Base-by-base conservation (phyloP, 2,329 filamentous ascomycete species). In the Tympanopsis confertula region DNA sequence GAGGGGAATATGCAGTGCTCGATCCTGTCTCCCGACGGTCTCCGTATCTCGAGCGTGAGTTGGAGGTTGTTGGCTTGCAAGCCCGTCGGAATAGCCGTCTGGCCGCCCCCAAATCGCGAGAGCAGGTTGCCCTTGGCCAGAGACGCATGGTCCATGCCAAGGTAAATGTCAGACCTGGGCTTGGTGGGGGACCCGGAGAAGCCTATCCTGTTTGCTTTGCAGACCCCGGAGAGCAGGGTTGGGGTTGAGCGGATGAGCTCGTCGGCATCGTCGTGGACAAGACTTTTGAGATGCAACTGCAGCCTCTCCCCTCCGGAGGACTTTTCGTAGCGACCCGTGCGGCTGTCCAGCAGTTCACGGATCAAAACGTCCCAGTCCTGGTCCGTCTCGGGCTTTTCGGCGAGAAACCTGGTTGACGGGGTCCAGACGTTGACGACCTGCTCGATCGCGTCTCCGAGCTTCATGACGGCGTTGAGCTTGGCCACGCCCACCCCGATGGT, bases 101-200 rank as follows among this genome's bases (percentile, higher is more conserved):
- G 79, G 44, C 82, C 84, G 14, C 86, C 86, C 18, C 66, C 69
- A 30, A 64, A 74, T 14, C 76, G 64, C 5, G 75, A 80, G n/a
- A 82, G 55, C 1, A 79, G 55, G 24, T 82, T 79, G 49, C 94
- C 86, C 41, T 78, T 78, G 14, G 82, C 79, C 19, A 98, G 65
- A 14, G 79, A 69, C 0, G 86, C 84, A 44, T 86, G 79, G 41
- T 79, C 77, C 35, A 98, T 59, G 0, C 87, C 95, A 33, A 98
- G 59, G 54, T 96, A 98, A 37, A 98, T 96, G 55, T 98, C 93
- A 10, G 87, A 95, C 49, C 93, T 72, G 13, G 83, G 71, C 53
- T 86, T 88, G 0, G 82, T 87, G 0, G 91, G 89, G 2, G 88
- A 88, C 12, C 88, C 88, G 3, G 89, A 86, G 55, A 98, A 96